Evolutionary conservation across 2,329 filamentous ascomycete species (phyloP).

Genomic region (Penicillium olsonii): DNA sequence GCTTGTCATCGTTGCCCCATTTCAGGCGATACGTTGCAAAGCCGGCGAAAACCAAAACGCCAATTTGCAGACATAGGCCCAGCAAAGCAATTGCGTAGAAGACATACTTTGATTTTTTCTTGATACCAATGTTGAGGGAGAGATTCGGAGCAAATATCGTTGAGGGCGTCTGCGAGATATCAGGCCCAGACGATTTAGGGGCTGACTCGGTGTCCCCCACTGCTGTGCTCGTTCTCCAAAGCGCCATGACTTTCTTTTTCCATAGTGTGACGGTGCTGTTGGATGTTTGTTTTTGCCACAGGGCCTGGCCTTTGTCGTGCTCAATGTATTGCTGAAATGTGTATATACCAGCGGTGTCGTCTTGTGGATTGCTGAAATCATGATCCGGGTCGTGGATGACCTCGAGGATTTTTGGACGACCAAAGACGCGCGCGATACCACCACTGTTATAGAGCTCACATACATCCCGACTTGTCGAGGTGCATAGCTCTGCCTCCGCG

Average conservation of each 20-base stretch:
- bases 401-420: constrained; percentile 15
- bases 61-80: neutral
- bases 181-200: too few relatives aligned
- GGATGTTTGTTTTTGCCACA: too few relatives aligned
- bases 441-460: constrained; percentile 42
- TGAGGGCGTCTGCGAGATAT: too few relatives aligned
- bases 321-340: constrained; percentile 3
- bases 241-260: too few relatives aligned
- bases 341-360: constrained; percentile 6
- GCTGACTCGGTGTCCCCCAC: neutral
- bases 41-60: neutral
- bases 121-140: neutral
- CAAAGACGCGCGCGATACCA: constrained; percentile 22
- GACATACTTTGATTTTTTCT: neutral
- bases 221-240: neutral
- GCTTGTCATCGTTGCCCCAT: neutral
- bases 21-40: neutral
- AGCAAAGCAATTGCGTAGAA: neutral
- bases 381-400: constrained; percentile 26
- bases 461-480: constrained; percentile 41
- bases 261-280: too few relatives aligned
- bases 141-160: neutral
- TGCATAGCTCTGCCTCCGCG: constrained; percentile 39
- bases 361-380: constrained; percentile 1
- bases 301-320: too few relatives aligned